phyloP scores from a whole-genome alignment of 164 flowering plant genomes.

The Macadamia tetraphylla region DNA sequence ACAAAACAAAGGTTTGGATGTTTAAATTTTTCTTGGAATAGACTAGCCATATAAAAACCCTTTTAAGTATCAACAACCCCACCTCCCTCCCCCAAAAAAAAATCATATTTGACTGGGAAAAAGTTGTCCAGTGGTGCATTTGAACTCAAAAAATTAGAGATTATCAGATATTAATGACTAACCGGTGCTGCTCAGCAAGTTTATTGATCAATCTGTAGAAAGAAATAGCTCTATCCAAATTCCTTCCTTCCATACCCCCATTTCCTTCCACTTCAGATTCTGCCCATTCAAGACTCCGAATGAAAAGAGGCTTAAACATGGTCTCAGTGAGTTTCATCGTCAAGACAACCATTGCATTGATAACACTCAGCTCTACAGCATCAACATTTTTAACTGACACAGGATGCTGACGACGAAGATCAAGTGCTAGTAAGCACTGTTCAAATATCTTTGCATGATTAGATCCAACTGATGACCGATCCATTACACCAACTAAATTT shows the following conservation, averaged over 20 bases:
- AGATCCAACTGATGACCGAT: conserved; percentile 50
- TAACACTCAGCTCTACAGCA: conserved; percentile 56
- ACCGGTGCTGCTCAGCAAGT: conserved; percentile 82
- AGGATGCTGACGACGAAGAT: conserved; percentile 67
- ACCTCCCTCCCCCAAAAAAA: too few species aligned
- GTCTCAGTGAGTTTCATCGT: conserved; percentile 84
- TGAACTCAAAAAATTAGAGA: not conserved
- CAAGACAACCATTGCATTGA: conserved; percentile 49
- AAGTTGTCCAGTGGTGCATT: not conserved
- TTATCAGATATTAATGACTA: conserved; percentile 13
- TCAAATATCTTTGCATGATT: conserved; percentile 62
- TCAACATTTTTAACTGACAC: conserved; percentile 43
- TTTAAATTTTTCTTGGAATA: too few species aligned
- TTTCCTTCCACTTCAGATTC: conserved; percentile 43
- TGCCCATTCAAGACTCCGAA: conserved; percentile 81
- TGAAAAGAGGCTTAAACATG: conserved; percentile 84
- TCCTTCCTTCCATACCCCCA: conserved; percentile 20
- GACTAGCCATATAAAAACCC: too few species aligned
- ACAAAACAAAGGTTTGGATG: too few species aligned
- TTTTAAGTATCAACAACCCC: too few species aligned
- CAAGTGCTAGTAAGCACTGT: conserved; percentile 73
- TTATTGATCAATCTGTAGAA: conserved; percentile 69
- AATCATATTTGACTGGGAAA: not conserved
- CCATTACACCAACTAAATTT: conserved; percentile 48
- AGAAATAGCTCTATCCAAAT: conserved; percentile 47